Conservation (phyloP, 176 grass and related monocot genomes). For the Bonia amplexicaulis region DNA sequence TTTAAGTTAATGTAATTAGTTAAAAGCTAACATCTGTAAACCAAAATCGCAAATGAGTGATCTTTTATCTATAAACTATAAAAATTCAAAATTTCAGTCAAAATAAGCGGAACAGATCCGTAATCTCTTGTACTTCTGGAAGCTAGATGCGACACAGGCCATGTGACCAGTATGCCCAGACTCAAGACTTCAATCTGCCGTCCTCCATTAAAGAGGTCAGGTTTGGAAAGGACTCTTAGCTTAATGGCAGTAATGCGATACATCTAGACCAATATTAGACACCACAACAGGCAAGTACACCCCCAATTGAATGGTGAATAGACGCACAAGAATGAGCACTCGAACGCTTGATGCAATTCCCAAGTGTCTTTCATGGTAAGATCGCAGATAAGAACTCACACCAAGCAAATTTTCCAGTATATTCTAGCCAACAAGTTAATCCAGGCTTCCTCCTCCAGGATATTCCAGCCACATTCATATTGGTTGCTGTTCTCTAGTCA, state of each 20-base stretch:
- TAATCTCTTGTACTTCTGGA: background rate
- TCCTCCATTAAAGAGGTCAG: background rate
- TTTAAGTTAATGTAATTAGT: too few species aligned
- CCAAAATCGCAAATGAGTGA: too few species aligned
- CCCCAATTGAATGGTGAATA: conserved; percentile 23
- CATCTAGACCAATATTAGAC: background rate
- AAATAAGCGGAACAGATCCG: too few species aligned
- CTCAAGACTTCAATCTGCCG: background rate
- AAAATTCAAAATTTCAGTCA: too few species aligned
- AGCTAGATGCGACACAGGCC: conserved; percentile 2
- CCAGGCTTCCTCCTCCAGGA: background rate
- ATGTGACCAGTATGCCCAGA: conserved; percentile 16
- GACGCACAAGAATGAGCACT: background rate
- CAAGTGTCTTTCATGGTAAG: background rate
- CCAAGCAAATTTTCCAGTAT: background rate
- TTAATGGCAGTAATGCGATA: conserved; percentile 18
- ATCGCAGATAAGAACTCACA: conserved; percentile 1
- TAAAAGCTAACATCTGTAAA: too few species aligned
- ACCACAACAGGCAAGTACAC: conserved; percentile 7
- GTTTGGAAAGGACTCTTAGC: conserved; percentile 16
- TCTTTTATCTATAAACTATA: too few species aligned
- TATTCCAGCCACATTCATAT: background rate
- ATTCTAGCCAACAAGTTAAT: background rate
- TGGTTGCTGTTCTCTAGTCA: background rate
- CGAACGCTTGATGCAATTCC: background rate